Base-by-base conservation (phyloP, 225 moss, liverwort and hornwort species). In the Physcomitrium patens region DNA sequence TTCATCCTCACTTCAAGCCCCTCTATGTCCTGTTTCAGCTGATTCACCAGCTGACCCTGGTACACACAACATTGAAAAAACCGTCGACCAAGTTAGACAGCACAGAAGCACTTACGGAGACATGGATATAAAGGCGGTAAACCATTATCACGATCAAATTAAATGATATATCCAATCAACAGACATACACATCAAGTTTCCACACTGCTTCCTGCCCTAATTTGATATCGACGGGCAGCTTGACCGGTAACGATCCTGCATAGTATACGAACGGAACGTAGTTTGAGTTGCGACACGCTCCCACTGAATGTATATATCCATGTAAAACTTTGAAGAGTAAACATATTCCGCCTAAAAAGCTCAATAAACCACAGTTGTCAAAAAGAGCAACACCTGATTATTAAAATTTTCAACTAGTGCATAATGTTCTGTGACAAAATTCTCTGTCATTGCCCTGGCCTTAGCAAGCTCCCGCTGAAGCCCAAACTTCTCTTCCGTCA, bases 401-500 rank as follows among this genome's bases (percentile, higher is more conserved):
- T 99, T 99, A 57, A 89, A 99, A 73, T 93, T 91, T 67, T 93
- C 89, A 13, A 90, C 86, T 10, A 99, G 86, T 15, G 84, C 71
- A 71, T 92, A 89, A 78, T 95, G 89, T 74, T 99, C 99, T 65
- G 90, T 77, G 60, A 86, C 95, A 74, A 99, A 86, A 31, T 87
- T 80, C 47, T 93, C 90, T 11, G 89, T 84, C 86, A 99, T 84
- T 28, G 85, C 78, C 72, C 88, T 86, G 44, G 89, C 77, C 81
- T 91, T 80, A 18, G 87, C 88, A 54, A 99, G 89, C 51, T 89
- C 90, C 61, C 99, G 90, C 76, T 99, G 99, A 50, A 99, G 83
- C 12, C 89, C 85, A 68, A 91, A 99, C 75, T 99, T 99, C 62
- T 99, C 99, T 73, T 95, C 93, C 13, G 99, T 99, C 24, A 99